Evolutionary conservation across 1,139 yeast species (phyloP).

Genomic region (Hansenula lynferdii): DNA sequence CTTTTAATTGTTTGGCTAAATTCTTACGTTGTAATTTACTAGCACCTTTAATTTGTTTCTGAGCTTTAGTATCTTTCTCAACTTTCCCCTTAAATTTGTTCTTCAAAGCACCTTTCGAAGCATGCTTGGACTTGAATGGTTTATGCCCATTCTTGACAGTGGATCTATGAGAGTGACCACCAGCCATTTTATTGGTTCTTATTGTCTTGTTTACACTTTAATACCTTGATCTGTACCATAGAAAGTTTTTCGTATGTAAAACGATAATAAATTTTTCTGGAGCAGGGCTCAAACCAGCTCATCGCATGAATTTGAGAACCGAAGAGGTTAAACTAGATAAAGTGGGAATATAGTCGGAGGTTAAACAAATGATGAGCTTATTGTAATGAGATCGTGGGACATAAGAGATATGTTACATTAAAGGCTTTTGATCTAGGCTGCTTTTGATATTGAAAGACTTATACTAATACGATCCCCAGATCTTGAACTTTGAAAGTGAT

Average conservation of each 20-base stretch:
- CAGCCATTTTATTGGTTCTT: slow-evolving; percentile 22
- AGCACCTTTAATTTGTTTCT: slow-evolving; percentile 39
- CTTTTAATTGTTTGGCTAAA: slow-evolving; percentile 70
- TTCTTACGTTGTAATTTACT: slow-evolving; percentile 78
- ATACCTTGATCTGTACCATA: neutral
- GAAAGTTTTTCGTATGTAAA: neutral
- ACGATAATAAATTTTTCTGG: neutral
- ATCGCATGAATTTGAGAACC: neutral
- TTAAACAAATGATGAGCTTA: too few species aligned
- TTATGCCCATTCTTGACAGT: slow-evolving; percentile 82
- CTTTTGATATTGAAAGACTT: too few species aligned
- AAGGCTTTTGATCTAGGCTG: too few species aligned
- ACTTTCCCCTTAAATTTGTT: slow-evolving; percentile 82
- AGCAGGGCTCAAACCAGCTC: slow-evolving; percentile 1
- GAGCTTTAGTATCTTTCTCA: slow-evolving; percentile 48
- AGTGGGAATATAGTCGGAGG: too few species aligned
- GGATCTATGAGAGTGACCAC: slow-evolving; percentile 78
- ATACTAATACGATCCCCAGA: too few species aligned
- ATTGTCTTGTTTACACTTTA: neutral
- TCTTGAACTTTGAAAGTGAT: too few species aligned
- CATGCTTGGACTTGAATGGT: slow-evolving; percentile 85
- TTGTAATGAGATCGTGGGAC: too few species aligned
- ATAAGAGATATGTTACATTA: too few species aligned
- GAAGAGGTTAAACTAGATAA: too few species aligned
- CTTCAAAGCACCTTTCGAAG: slow-evolving; percentile 85